These are phyloP conservation scores for Amoeboaphelidium protococcarum DNA, from an alignment of 371 early-diverging fungal genomes.

Conservation along the genomic window DNA sequence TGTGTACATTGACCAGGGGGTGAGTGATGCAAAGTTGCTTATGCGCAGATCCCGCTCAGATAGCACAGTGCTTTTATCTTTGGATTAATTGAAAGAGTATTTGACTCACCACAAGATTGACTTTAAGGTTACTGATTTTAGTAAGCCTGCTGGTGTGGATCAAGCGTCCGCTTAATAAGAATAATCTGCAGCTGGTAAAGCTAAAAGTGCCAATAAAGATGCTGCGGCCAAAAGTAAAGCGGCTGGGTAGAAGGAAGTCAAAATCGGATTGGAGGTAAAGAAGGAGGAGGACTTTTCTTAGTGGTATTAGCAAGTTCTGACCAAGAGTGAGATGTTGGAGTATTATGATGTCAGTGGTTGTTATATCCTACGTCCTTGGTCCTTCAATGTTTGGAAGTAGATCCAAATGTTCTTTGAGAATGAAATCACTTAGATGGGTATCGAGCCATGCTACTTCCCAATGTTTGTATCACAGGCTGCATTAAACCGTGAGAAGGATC, in stretches of 20 bases:
- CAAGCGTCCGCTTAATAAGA: no score
- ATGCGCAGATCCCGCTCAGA: no score
- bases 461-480: constrained; percentile 89
- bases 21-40: no score
- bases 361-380: constrained; percentile 92
- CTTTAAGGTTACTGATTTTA: no score
- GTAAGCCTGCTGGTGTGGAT: no score
- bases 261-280: constrained; percentile 74
- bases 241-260: constrained; percentile 10
- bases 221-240: no score
- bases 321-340: constrained; percentile 90
- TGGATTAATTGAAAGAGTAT: no score
- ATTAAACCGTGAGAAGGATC: constrained; percentile 94
- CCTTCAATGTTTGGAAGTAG: constrained; percentile 93
- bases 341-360: constrained; percentile 98
- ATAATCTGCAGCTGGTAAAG: no score
- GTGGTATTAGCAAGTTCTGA: constrained; percentile 87
- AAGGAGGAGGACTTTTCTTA: constrained; percentile 78
- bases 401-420: constrained; percentile 85
- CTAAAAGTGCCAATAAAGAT: no score
- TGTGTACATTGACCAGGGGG: no score
- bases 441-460: constrained; percentile 97
- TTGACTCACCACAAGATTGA: no score
- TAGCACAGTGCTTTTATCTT: no score
- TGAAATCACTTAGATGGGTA: constrained; percentile 73